Base-by-base conservation (phyloP, 1,284 basidiomycete species). In the Termitomyces sp. region DNA sequence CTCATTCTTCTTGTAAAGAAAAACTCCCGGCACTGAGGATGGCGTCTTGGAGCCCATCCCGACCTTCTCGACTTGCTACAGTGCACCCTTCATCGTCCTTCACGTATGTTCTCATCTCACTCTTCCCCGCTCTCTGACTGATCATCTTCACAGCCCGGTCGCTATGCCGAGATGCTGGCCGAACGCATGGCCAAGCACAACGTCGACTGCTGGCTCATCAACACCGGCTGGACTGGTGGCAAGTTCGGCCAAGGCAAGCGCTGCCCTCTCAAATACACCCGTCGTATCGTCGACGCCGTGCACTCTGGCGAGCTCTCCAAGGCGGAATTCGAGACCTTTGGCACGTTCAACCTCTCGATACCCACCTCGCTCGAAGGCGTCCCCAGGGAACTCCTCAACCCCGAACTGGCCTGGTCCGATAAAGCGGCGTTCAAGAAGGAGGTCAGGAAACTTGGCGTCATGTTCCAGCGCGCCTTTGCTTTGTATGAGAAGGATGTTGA, bases 51-150 rank as follows among this genome's bases (percentile, higher is more conserved):
- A 98, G 76, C 97, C 96, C 55, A 95, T 96, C 63, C 97, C 97
- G 21, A 99, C 97, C 49, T 99, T 99, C 86, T 98, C 94, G 28
- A 98, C 96, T 36, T 98, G 95, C 75, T 98, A 98, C 82, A 93
- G 92, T 65, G 96, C 97, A 59, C 96, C 97, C 31, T 99, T 99
- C 84, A 97, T 99, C 69, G 90, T 98, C 62, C 90, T 98, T 57
- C 95, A 97, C 76, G 84, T 86, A 67, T 39, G 82, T 73, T 9
- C 45, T 24, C 42, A 1, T 47, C 39, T 13, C 19, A 8, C 21
- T 9, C 19, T 30, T 34, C 21, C 13, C 42, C 6, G 7, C 34
- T 12, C 42, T 50, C 3, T 33, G 3, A 50, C 38, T 61, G 21
- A 36, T 43, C 36, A 52, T 46, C 46, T 19, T 10, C 72, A 78